Percentiles rank a stretch among this genome's conserved stretches.
These are phyloP conservation scores for Boletus tomentosulus DNA, from an alignment of 768 basidiomycete species.

Conservation along the genomic window DNA sequence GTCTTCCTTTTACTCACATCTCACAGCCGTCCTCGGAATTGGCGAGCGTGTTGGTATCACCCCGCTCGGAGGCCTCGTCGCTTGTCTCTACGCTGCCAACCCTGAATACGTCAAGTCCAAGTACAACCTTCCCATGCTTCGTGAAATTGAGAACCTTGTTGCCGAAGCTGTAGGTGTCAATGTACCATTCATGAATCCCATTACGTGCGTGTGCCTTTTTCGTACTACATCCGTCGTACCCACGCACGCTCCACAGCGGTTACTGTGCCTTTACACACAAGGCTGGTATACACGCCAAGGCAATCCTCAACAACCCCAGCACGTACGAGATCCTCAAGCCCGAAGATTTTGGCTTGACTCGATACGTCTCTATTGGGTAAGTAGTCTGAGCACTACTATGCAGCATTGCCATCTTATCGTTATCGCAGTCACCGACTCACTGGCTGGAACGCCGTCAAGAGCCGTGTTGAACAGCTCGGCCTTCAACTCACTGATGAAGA, in stretches of 20 bases:
- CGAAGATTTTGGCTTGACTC: conserved; percentile 95
- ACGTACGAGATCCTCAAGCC: conserved; percentile 99
- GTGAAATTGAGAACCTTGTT: conserved; percentile 98
- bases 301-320: conserved; percentile 97
- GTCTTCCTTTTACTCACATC: neutral
- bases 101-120: conserved; percentile 99
- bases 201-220: conserved; percentile 54
- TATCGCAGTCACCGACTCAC: conserved; percentile 78
- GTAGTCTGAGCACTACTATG: conserved; percentile 7
- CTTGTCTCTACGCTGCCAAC: conserved; percentile 94
- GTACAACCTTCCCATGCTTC: conserved; percentile 96
- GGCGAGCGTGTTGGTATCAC: conserved; percentile 99
- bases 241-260: conserved; percentile 51
- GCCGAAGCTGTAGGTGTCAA: conserved; percentile 98
- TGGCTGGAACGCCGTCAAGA: conserved; percentile 99
- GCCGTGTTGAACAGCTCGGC: conserved; percentile 95
- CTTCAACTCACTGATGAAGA: conserved; percentile 87
- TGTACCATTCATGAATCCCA: conserved; percentile 95
- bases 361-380: conserved; percentile 96
- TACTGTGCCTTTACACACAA: conserved; percentile 99
- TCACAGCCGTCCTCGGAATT: conserved; percentile 86
- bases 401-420: conserved; percentile 3
- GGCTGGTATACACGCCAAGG: conserved; percentile 99
- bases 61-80: conserved; percentile 93
- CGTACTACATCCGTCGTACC: neutral